These are phyloP conservation scores for Odonthalia washingtoniensis DNA, from an alignment of 31 red algal species.

Conservation along the genomic window DNA sequence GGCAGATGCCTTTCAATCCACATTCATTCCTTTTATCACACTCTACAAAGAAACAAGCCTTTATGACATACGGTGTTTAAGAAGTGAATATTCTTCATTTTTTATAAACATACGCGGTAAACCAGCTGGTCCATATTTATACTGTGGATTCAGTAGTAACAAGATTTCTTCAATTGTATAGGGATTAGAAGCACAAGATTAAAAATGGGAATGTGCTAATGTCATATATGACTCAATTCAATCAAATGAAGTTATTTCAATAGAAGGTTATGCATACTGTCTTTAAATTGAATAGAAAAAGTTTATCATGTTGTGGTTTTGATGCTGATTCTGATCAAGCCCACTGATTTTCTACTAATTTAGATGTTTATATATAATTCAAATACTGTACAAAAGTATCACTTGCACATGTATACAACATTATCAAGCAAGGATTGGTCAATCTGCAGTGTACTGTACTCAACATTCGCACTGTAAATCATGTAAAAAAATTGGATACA, in stretches of 20 bases:
- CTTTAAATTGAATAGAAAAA: constrained; percentile 3
- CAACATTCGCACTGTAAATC: too few relatives aligned
- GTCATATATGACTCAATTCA: constrained; percentile 5
- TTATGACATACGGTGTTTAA: background rate
- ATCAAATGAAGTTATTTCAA: too few relatives aligned
- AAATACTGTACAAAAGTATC: too few relatives aligned
- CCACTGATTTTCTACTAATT: too few relatives aligned
- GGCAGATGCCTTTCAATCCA: too few relatives aligned
- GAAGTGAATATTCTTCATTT: constrained; percentile 56
- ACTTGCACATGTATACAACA: too few relatives aligned
- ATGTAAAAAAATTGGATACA: too few relatives aligned
- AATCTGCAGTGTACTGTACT: too few relatives aligned
- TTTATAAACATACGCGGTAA: constrained; percentile 50
- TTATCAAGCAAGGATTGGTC: too few relatives aligned
- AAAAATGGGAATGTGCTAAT: constrained; percentile 44
- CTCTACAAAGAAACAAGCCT: too few relatives aligned
- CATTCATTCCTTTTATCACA: too few relatives aligned
- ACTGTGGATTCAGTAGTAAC: constrained; percentile 47
- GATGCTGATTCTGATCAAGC: constrained; percentile 40
- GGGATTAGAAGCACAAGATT: constrained; percentile 54
- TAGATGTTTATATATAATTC: too few relatives aligned
- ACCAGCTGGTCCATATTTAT: constrained; percentile 61
- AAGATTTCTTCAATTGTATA: constrained; percentile 30
- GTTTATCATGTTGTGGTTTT: constrained; percentile 51
- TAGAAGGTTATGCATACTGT: constrained; percentile 46